phyloP scores from a whole-genome alignment of 495 filamentous ascomycete species.

The Penicillium silybi region DNA sequence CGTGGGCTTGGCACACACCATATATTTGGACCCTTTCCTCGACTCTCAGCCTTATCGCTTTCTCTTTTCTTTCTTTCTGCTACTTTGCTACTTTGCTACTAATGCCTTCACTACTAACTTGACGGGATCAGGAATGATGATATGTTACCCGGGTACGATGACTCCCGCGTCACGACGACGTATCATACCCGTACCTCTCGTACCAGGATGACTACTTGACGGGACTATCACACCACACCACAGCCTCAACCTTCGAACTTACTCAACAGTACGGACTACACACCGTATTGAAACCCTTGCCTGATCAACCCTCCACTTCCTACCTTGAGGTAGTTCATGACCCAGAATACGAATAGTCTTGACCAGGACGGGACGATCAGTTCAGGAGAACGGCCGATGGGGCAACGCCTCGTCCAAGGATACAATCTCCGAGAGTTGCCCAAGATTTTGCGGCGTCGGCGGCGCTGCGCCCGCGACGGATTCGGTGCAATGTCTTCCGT shows the following conservation, averaged over 20 bases:
- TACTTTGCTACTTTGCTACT: not conserved
- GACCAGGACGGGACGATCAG: slow-evolving; percentile 6
- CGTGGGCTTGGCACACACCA: slow-evolving; percentile 30
- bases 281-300: not conserved
- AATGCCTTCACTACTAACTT: not conserved
- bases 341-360: not conserved
- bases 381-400: not conserved
- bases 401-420: not conserved
- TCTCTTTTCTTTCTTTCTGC: not conserved
- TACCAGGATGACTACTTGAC: not conserved
- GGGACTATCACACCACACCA: not conserved
- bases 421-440: slow-evolving; percentile 8
- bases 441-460: not conserved
- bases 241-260: not conserved
- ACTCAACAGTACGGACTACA: not conserved
- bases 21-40: slow-evolving; percentile 17
- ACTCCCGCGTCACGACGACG: not conserved
- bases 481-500: not conserved
- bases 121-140: not conserved
- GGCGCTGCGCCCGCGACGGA: not conserved
- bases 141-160: not conserved
- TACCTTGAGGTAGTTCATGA: not conserved
- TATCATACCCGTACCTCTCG: not conserved
- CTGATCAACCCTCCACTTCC: not conserved
- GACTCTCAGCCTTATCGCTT: not conserved